Evolutionary conservation across 1,284 basidiomycete species (phyloP).

Genomic region (Cystobasidium sp.): DNA sequence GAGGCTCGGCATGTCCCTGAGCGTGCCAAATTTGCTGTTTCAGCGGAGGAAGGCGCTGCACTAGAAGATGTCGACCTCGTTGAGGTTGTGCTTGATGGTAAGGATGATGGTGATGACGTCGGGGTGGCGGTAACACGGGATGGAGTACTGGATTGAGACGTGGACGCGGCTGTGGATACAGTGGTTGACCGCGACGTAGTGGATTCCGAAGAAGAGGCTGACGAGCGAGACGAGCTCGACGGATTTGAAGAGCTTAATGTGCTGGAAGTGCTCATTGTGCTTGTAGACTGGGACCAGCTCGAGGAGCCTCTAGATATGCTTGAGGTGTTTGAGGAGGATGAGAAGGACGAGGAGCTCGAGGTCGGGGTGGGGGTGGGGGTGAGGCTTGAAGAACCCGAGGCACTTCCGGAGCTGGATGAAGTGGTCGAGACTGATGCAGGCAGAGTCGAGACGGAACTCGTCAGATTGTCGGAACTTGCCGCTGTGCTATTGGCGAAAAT

Average conservation of each 20-base stretch:
- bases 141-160: no score
- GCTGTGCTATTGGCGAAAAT: no score
- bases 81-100: constrained; percentile 1
- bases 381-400: no score
- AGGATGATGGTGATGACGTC: constrained; percentile 4
- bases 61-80: constrained; percentile 23
- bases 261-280: not conserved
- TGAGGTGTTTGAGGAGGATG: not conserved
- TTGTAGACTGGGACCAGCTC: not conserved
- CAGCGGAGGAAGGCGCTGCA: constrained; percentile 22
- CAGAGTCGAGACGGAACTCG: no score
- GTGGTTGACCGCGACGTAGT: not conserved
- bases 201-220: not conserved
- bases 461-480: no score
- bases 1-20: constrained; percentile 32
- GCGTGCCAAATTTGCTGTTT: constrained; percentile 45
- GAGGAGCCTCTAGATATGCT: not conserved
- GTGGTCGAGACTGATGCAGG: not conserved
- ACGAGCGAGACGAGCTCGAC: not conserved
- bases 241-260: constrained; percentile 3
- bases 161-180: not conserved
- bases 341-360: not conserved
- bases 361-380: no score
- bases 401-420: not conserved
- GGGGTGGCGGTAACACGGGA: no score